These are phyloP conservation scores for Amanita subjunquillea DNA, from an alignment of 768 basidiomycete species.

Conservation along the genomic window DNA sequence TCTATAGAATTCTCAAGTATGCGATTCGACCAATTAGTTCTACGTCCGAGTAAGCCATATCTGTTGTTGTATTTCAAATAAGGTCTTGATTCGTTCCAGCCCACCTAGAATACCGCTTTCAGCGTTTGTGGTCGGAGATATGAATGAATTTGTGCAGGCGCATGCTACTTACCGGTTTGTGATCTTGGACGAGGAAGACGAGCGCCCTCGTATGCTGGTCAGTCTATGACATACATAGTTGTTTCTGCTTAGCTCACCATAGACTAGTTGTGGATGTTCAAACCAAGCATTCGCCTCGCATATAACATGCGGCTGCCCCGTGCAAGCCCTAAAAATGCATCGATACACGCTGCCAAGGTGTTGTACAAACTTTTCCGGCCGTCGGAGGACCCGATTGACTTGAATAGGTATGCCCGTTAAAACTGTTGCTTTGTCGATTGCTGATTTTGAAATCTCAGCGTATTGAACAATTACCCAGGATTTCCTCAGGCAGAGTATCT, in stretches of 20 bases:
- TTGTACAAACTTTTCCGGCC: conserved; percentile 74
- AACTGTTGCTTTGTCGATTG: neutral
- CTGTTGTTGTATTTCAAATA: neutral
- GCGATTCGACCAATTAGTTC: conserved; percentile 65
- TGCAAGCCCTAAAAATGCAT: conserved; percentile 49
- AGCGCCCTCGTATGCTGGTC: conserved; percentile 70
- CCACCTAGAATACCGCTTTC: conserved; percentile 54
- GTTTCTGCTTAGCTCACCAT: neutral
- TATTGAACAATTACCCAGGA: conserved; percentile 63
- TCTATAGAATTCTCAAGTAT: conserved; percentile 76
- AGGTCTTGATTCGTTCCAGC: conserved; percentile 13
- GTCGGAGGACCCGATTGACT: conserved; percentile 36
- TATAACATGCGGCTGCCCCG: conserved; percentile 51
- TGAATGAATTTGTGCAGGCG: conserved; percentile 84
- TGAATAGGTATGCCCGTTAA: conserved; percentile 34
- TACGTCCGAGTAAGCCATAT: conserved; percentile 48
- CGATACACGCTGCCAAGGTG: conserved; percentile 70
- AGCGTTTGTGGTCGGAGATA: conserved; percentile 85
- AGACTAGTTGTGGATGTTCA: conserved; percentile 86
- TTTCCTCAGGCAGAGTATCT: conserved; percentile 87
- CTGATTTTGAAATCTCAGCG: conserved; percentile 21
- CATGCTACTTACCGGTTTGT: conserved; percentile 93
- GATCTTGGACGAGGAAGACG: conserved; percentile 79
- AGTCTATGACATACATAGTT: conserved; percentile 16
- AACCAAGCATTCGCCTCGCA: conserved; percentile 74